Percentiles rank a stretch among this genome's conserved stretches.
Conservation (phyloP, 1,284 basidiomycete genomes). For the Butyriboletus appendiculatus region DNA sequence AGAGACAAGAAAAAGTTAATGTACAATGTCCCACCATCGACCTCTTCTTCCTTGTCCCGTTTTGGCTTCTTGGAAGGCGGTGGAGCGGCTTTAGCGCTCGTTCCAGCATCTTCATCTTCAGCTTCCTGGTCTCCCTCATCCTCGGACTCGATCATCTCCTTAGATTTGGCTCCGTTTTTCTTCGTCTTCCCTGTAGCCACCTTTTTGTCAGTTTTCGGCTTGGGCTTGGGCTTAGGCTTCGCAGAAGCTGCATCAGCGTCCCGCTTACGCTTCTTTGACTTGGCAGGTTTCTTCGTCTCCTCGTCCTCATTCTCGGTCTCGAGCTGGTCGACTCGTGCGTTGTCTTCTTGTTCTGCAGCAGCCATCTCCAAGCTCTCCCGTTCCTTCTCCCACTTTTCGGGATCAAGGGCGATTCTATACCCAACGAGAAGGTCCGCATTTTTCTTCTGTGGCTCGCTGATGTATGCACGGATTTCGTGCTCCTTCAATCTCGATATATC, state of each 20-base stretch:
- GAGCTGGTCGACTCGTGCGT: constrained; percentile 68
- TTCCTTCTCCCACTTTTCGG: constrained; percentile 72
- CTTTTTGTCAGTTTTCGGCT: constrained; percentile 41
- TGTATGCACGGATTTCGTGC: constrained; percentile 85
- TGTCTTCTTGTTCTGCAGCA: constrained; percentile 56
- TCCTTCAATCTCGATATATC: constrained; percentile 80
- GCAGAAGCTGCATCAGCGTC: constrained; percentile 44
- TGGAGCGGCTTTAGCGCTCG: constrained; percentile 57
- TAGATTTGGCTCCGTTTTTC: constrained; percentile 64
- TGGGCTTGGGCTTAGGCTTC: constrained; percentile 42
- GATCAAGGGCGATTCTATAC: constrained; percentile 85
- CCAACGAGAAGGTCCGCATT: constrained; percentile 76
- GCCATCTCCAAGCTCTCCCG: constrained; percentile 46
- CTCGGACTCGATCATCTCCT: constrained; percentile 71
- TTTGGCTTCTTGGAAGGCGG: constrained; percentile 69
- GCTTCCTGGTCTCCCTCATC: constrained; percentile 49
- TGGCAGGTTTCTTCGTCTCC: constrained; percentile 53
- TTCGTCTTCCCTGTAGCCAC: constrained; percentile 40
- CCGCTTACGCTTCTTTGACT: constrained; percentile 63
- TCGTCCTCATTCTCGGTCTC: constrained; percentile 52
- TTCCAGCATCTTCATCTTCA: constrained; percentile 50
- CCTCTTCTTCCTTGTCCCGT: constrained; percentile 65
- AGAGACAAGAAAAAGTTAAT: constrained; percentile 2
- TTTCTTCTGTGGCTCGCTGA: constrained; percentile 75
- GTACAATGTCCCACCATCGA: constrained; percentile 41